These are phyloP conservation scores for Secale cereale DNA, from an alignment of 176 grass and related monocot genomes.

Conservation along the genomic window DNA sequence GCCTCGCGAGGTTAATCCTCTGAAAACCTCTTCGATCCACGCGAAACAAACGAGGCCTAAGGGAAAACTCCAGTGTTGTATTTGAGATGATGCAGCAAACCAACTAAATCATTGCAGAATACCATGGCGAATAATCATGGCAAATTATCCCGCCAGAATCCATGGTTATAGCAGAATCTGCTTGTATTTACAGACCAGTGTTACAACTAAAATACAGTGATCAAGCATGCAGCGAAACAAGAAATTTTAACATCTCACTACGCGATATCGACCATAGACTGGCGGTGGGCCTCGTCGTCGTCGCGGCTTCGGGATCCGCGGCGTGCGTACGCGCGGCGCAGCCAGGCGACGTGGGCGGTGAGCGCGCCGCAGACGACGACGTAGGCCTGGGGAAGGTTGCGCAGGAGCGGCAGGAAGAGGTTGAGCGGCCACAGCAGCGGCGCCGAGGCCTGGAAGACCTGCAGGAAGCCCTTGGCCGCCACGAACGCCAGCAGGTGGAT, in stretches of 20 bases:
- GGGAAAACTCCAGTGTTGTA: not conserved
- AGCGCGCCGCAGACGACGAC: not conserved
- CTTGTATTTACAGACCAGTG: not conserved
- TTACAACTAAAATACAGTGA: not conserved
- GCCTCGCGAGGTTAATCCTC: too few species aligned
- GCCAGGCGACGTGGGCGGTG: constrained; percentile 3
- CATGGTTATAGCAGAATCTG: not conserved
- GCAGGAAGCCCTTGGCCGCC: not conserved
- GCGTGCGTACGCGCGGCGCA: not conserved
- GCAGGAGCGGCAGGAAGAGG: constrained; percentile 19
- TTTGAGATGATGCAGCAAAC: not conserved
- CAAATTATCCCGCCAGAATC: not conserved
- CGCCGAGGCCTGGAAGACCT: constrained; percentile 28
- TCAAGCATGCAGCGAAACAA: not conserved
- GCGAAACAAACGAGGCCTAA: too few species aligned
- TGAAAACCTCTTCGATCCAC: too few species aligned
- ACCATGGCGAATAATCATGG: not conserved
- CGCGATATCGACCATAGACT: constrained; percentile 16
- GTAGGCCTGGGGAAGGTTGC: constrained; percentile 31
- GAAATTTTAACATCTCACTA: not conserved
- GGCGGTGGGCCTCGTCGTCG: not conserved
- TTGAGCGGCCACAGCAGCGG: constrained; percentile 26
- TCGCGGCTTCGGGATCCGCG: not conserved
- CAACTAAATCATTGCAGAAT: not conserved
- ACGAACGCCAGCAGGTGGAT: constrained; percentile 29